Percentiles rank a stretch among this genome's conserved stretches.
phyloP scores from a whole-genome alignment of 2,329 filamentous ascomycete species.

The Xylariaceae sp. region DNA sequence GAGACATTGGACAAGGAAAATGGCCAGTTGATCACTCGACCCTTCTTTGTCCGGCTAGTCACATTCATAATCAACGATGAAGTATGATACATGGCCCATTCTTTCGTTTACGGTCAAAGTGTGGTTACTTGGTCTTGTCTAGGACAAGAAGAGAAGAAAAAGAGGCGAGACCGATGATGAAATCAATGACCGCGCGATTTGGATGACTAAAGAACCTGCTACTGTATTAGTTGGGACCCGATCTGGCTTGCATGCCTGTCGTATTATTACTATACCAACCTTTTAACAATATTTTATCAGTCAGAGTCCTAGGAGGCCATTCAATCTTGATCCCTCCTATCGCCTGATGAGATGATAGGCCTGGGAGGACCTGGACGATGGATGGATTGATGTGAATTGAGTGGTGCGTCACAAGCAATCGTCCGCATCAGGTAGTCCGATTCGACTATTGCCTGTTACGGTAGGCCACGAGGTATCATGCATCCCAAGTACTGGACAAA shows the following conservation, averaged over 20 bases:
- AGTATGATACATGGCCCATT: background rate
- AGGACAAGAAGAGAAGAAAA: too few species aligned
- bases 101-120: background rate
- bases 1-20: background rate
- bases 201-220: background rate
- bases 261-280: too few species aligned
- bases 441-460: slow-evolving; percentile 25
- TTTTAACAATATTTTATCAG: too few species aligned
- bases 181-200: background rate
- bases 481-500: slow-evolving; percentile 19
- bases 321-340: too few species aligned
- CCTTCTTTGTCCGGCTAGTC: background rate
- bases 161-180: background rate
- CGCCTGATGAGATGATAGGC: background rate
- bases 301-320: too few species aligned
- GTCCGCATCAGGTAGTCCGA: slow-evolving; percentile 22
- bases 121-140: background rate
- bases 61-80: slow-evolving; percentile 5
- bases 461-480: slow-evolving; percentile 27
- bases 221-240: too few species aligned
- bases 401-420: slow-evolving; percentile 2
- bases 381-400: background rate
- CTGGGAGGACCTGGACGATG: too few species aligned
- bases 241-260: too few species aligned
- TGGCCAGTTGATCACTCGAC: background rate